phyloP scores from a whole-genome alignment of 208 protist species.

The Acanthamoeba culbertsoni region DNA sequence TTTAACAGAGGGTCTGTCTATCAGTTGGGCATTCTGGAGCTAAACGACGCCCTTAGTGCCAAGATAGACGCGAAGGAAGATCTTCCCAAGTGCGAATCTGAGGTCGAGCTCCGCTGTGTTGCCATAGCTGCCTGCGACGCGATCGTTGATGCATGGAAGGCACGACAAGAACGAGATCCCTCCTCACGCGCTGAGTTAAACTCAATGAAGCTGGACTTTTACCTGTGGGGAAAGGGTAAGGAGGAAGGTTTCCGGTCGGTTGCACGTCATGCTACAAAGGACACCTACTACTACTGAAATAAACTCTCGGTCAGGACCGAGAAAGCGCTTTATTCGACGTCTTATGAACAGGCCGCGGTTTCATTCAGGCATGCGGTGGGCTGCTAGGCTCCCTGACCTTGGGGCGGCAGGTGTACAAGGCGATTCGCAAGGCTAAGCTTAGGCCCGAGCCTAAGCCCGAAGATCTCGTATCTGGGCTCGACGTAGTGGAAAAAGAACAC shows the following conservation, averaged over 20 bases:
- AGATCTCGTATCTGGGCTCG: too few relatives aligned
- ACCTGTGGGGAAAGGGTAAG: slow-evolving; percentile 70
- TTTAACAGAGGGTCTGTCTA: neutral
- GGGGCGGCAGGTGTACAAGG: too few relatives aligned
- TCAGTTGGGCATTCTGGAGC: slow-evolving; percentile 49
- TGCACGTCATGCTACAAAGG: slow-evolving; percentile 65
- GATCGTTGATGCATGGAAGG: slow-evolving; percentile 25
- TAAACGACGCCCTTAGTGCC: neutral
- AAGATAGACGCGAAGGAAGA: neutral
- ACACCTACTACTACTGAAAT: slow-evolving; percentile 63
- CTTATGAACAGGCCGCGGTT: too few relatives aligned
- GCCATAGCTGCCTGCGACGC: slow-evolving; percentile 57
- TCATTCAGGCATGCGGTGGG: too few relatives aligned
- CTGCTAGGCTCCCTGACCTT: too few relatives aligned
- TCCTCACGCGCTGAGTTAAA: neutral
- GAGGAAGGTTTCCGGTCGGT: slow-evolving; percentile 47
- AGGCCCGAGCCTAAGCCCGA: too few relatives aligned
- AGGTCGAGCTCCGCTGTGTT: slow-evolving; percentile 61
- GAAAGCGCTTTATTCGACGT: too few relatives aligned
- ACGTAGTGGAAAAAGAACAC: too few relatives aligned
- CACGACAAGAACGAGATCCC: neutral
- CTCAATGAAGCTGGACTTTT: slow-evolving; percentile 60
- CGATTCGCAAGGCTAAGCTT: too few relatives aligned
- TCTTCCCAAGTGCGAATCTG: neutral
- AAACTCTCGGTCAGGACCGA: too few relatives aligned